Evolutionary conservation across 2,329 filamentous ascomycete genomes (phyloP), one percentile per base, ranked within the genome.

Genomic region (Aspergillus niger): DNA sequence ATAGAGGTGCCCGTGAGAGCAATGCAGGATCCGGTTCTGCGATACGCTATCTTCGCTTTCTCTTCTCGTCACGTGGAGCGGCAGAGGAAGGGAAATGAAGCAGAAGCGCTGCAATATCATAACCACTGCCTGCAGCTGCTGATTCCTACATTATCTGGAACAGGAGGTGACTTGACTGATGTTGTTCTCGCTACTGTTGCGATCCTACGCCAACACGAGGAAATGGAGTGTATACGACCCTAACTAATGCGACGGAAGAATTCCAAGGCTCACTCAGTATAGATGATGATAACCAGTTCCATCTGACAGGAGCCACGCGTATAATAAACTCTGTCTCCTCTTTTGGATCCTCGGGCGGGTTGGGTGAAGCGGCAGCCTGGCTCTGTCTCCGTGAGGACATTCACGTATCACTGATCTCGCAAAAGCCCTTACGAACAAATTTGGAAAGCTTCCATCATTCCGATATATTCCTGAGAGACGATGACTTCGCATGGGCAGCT

Each of bases 321-420:
- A 72, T 78, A 3, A 64, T 77, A n/a, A 74, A 73, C 36, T 72
- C 73, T 1, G 70, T 77, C 8, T 74, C 75, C 1, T 71, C 67
- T 2, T 76, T 77, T 55, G 75, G 74, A 5, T 71, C 72, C 1
- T 76, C 73, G 0, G 75, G 76, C n/a, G 76, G 76, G 5, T 63
- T 77, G 3, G 72, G 73, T 0, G 76, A 77, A 58, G 74, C 75
- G 8, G 74, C 75, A n/a, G 74, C 73, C 20, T 77, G 76, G 76
- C 67, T 77, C 20, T 74, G 72, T 26, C 63, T 78, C 1, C 69
- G 76, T n/a, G 73, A 77, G 55, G 74, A 77, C 56, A 75, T 78
- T 15, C 77, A 77, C 57, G 66, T 76, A 8, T 73, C 72, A 0
- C 66, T 78, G 11, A 72, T 68, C 6, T 69, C 70, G n/a, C 71